Base-by-base conservation (phyloP, 2,329 filamentous ascomycete genomes). In the Rhynchosporium secalis region DNA sequence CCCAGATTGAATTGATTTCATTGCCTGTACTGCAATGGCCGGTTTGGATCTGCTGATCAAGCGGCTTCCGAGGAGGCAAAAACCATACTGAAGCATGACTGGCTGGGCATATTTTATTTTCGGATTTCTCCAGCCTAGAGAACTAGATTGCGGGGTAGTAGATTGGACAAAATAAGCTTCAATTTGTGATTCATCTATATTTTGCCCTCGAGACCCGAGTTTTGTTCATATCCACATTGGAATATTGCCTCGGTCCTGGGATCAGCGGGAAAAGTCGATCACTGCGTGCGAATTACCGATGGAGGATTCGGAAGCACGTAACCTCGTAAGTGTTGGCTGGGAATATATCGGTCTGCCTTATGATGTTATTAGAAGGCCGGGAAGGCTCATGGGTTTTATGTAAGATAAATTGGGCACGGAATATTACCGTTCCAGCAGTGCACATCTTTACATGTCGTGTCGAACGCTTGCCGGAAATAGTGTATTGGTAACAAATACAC, bases 171-270 rank as follows among this genome's bases (percentile, higher is more conserved):
- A 43, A 51, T 38, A 36, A 59, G 26, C 28, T 55, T 56, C 58
- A 60, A 61, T 61, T 12, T 65, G 43, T 29, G 4, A 3, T 60
- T 64, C 63, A 63, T 63, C n/a, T 63, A 58, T 45, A 46, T 28
- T 33, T 20, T 41, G 55, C 20, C 52, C 45, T 49, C 56, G 38
- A 47, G 56, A 58, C 13, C 38, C 20, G 38, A 49, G 45, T 41
- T 41, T 8, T 49, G 41, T 48, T 45, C 7, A 58, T 28, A n/a
- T 29, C 29, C 31, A 58, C 20, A 54, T 54, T 28, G 33, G 15
- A 41, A 10, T 8, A 20, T 40, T 7, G 3, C 31, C 33, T 54
- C 51, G 51, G 51, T 40, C 28, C 51, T 41, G 51, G 4, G 20
- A 20, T 29, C 20, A 10, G 10, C 51, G 36, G 20, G 28, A 31